Base-by-base conservation (phyloP, 805 yeast genomes). In the Yarrowia sp. region DNA sequence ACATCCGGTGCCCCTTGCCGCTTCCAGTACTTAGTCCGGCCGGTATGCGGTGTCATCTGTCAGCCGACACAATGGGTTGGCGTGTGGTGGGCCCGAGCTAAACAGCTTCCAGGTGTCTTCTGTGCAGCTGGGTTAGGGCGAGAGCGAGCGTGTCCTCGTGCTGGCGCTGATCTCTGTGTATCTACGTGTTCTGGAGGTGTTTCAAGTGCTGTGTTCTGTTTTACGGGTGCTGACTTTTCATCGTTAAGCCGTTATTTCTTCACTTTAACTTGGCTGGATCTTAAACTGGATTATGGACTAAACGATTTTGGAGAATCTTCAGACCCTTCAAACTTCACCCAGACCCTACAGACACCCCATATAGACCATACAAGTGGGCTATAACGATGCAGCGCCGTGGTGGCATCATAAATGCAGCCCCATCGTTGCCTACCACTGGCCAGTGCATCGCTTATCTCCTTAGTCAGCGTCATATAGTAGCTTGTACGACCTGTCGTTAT, bases 51-150 rank as follows among this genome's bases (percentile, higher is more conserved):
- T 38, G 43, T 38, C 43, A 36, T 3, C 58, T 52, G 58, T 38
- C 58, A 38, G 58, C 58, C 11, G 43, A 52, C 43, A 12, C 22
- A 19, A 1, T 11, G 32, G 12, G 19, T n/a, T 49, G 55, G 38
- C 55, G 15, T 16, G 5, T 50, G 26, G 56, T 52, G 58, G 58
- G 58, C 32, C 58, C 26, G 58, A 52, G 58, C 38, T 16, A 38
- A 52, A 52, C 58, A 19, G 58, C 58, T 52, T 52, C 58, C 38
- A 52, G 58, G 26, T 52, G 58, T 52, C 32, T 52, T 52, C 58
- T 42, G 58, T 52, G 58, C 58, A 52, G 38, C 43, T 26, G 52
- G 52, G 52, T 48, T 48, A 48, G 52, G 52, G 52, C 26, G 52
- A 15, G 15, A 8, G 19, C 19, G 12, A 5, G 32, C 4, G 32